Evolutionary conservation across 441 rosid species (phyloP).

Genomic region (Kokia cookei): DNA sequence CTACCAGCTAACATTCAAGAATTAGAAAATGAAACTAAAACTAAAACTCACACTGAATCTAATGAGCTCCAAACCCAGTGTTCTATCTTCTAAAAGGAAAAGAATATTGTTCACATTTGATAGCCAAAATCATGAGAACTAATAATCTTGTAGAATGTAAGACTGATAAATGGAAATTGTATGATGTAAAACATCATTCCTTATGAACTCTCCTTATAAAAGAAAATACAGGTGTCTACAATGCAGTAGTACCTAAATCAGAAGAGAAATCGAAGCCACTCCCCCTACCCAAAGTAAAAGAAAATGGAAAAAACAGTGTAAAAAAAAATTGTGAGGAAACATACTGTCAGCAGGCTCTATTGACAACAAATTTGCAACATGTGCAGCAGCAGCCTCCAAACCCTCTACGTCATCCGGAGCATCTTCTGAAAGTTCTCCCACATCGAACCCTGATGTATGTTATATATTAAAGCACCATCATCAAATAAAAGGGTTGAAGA

Average conservation of each 20-base stretch:
- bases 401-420: slow-evolving; percentile 82
- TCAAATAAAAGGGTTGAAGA: background rate
- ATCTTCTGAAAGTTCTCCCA: slow-evolving; percentile 73
- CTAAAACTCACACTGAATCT: background rate
- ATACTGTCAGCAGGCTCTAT: slow-evolving; percentile 89
- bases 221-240: background rate
- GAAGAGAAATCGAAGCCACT: background rate
- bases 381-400: slow-evolving; percentile 82
- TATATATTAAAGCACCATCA: background rate
- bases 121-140: background rate
- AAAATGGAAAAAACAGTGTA: background rate
- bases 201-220: background rate
- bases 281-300: background rate
- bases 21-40: background rate
- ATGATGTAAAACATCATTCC: background rate
- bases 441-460: slow-evolving; percentile 78
- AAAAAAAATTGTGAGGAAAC: slow-evolving; percentile 12
- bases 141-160: background rate
- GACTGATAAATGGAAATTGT: background rate
- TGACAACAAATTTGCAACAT: slow-evolving; percentile 77
- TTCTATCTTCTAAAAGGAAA: background rate
- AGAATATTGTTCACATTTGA: background rate
- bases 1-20: background rate
- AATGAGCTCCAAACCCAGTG: background rate
- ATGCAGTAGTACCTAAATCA: background rate